phyloP scores from a whole-genome alignment of 2,329 filamentous ascomycete species.

The Tothia fuscella region DNA sequence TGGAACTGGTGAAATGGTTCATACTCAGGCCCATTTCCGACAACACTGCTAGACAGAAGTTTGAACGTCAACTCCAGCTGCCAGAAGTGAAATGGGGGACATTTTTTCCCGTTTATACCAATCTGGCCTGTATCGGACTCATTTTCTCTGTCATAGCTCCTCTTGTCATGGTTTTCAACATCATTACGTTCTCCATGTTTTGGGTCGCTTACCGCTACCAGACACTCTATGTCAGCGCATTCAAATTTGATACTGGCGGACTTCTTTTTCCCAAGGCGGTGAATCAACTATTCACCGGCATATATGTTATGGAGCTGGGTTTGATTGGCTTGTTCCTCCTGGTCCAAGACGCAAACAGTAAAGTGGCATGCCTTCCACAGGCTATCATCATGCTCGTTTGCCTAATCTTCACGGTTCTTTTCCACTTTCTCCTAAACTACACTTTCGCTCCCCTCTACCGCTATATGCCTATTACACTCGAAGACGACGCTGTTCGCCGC shows the following conservation, averaged over 20 bases:
- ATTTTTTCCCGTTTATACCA: constrained; percentile 94
- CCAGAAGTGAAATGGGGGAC: constrained; percentile 76
- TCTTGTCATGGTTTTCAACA: constrained; percentile 82
- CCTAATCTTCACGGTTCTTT: constrained; percentile 57
- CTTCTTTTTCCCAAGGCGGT: constrained; percentile 84
- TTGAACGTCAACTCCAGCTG: constrained; percentile 68
- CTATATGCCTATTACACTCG: constrained; percentile 86
- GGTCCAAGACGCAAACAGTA: constrained; percentile 43
- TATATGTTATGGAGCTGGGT: constrained; percentile 90
- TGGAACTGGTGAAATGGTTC: constrained; percentile 70
- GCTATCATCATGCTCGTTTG: constrained; percentile 76
- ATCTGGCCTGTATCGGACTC: constrained; percentile 75
- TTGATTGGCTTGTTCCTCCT: constrained; percentile 86
- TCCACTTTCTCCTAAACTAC: constrained; percentile 67
- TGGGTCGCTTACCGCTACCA: constrained; percentile 97
- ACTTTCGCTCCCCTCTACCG: constrained; percentile 78
- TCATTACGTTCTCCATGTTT: constrained; percentile 80
- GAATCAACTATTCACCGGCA: constrained; percentile 87
- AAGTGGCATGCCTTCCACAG: constrained; percentile 55
- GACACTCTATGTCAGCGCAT: constrained; percentile 87
- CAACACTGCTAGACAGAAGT: no score
- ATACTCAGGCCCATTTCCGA: constrained; percentile 70
- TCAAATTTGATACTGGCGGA: constrained; percentile 82
- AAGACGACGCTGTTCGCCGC: constrained; percentile 85
- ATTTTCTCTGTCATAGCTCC: constrained; percentile 77